phyloP scores from a whole-genome alignment of 768 basidiomycete species.

The Mycena latifolia region DNA sequence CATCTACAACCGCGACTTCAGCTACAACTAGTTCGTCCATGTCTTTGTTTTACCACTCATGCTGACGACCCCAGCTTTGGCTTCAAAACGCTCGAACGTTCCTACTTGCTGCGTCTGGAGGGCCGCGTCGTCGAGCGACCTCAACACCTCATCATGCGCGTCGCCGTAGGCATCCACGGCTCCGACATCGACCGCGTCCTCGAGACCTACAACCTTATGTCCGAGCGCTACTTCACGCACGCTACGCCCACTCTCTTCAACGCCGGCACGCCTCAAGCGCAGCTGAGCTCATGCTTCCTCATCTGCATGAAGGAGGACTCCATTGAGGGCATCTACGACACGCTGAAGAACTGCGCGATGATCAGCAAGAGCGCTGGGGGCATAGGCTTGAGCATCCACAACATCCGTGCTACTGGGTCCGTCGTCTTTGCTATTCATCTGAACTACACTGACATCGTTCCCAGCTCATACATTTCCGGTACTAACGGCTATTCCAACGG shows the following conservation, averaged over 20 bases:
- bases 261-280: slow-evolving; percentile 96
- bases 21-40: slow-evolving; percentile 87
- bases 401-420: slow-evolving; percentile 95
- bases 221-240: slow-evolving; percentile 98
- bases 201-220: slow-evolving; percentile 97
- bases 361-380: slow-evolving; percentile 99
- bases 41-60: neutral
- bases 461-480: slow-evolving; percentile 96
- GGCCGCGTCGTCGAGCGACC: slow-evolving; percentile 97
- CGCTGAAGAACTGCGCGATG: slow-evolving; percentile 97
- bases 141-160: slow-evolving; percentile 99
- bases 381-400: slow-evolving; percentile 96
- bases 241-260: slow-evolving; percentile 99
- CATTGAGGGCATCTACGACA: slow-evolving; percentile 99
- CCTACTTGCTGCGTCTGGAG: slow-evolving; percentile 94
- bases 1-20: slow-evolving; percentile 98
- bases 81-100: slow-evolving; percentile 99
- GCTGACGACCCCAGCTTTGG: slow-evolving; percentile 75
- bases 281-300: slow-evolving; percentile 97
- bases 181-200: slow-evolving; percentile 88
- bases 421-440: slow-evolving; percentile 39
- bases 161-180: slow-evolving; percentile 97
- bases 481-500: slow-evolving; percentile 99
- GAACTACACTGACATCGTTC: neutral
- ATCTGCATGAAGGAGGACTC: slow-evolving; percentile 99